These are phyloP conservation scores for Fusarium begoniae DNA, from an alignment of 2,329 filamentous ascomycete genomes.

Conservation along the genomic window DNA sequence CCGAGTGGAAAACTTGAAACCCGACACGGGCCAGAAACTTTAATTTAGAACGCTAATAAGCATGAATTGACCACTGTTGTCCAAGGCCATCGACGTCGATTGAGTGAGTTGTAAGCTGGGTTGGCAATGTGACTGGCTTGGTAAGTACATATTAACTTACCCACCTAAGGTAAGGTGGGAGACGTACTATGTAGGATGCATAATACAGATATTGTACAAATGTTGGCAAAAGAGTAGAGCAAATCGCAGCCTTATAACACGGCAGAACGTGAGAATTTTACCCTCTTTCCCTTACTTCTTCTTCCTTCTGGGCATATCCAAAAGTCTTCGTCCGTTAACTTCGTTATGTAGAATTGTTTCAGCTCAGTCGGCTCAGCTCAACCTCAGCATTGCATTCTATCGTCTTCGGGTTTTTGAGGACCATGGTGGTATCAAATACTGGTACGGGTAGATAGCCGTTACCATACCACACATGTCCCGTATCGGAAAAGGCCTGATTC, in stretches of 20 bases:
- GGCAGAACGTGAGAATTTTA: neutral
- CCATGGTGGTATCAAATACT: neutral
- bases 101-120: neutral
- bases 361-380: neutral
- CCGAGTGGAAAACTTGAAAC: neutral
- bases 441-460: neutral
- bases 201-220: conserved; percentile 18
- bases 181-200: neutral
- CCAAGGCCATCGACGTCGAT: neutral
- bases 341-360: neutral
- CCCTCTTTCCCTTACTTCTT: neutral
- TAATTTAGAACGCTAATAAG: neutral
- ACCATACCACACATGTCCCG: neutral
- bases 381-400: neutral
- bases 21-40: neutral
- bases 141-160: neutral
- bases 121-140: neutral
- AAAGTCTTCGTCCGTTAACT: neutral
- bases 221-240: neutral
- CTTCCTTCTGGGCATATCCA: neutral
- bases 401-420: neutral
- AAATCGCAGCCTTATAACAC: neutral
- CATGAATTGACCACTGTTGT: neutral
- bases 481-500: neutral
- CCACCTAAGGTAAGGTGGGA: neutral